Evolutionary conservation across 495 filamentous ascomycete species (phyloP).

Genomic region (Aspergillus saccharolyticus): DNA sequence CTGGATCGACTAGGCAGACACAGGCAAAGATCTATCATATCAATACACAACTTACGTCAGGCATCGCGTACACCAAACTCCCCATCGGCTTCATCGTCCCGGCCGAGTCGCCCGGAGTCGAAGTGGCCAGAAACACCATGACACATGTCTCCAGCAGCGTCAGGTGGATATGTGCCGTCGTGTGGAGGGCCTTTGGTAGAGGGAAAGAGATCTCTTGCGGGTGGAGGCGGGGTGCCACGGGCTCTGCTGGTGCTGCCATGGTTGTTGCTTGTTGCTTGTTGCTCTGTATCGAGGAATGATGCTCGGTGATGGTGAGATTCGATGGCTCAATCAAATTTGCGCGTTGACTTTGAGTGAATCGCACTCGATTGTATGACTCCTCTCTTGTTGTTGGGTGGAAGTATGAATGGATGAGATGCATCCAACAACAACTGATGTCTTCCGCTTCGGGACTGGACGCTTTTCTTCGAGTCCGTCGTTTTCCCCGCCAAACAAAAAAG

Average conservation of each 20-base stretch:
- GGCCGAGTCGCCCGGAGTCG: slow-evolving; percentile 52
- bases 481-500: slow-evolving; percentile 16
- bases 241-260: slow-evolving; percentile 4
- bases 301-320: not conserved
- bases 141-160: slow-evolving; percentile 61
- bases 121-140: slow-evolving; percentile 72
- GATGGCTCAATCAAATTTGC: not conserved
- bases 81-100: slow-evolving; percentile 40
- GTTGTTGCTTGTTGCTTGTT: not conserved
- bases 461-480: not conserved
- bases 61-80: slow-evolving; percentile 89
- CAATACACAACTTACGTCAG: slow-evolving; percentile 58
- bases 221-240: slow-evolving; percentile 27
- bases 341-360: too few species aligned
- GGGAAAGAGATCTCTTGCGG: slow-evolving; percentile 69
- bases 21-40: too few species aligned
- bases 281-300: too few species aligned
- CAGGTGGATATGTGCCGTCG: slow-evolving; percentile 73
- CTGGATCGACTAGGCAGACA: too few species aligned
- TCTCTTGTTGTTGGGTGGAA: too few species aligned
- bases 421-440: not conserved
- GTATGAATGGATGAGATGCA: not conserved
- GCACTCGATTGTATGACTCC: too few species aligned
- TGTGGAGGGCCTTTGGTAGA: slow-evolving; percentile 69
- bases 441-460: not conserved